Percentiles rank a stretch among this genome's conserved stretches.
Conservation (phyloP, 108 stramenopile species). For the Cyclotella atomus region DNA sequence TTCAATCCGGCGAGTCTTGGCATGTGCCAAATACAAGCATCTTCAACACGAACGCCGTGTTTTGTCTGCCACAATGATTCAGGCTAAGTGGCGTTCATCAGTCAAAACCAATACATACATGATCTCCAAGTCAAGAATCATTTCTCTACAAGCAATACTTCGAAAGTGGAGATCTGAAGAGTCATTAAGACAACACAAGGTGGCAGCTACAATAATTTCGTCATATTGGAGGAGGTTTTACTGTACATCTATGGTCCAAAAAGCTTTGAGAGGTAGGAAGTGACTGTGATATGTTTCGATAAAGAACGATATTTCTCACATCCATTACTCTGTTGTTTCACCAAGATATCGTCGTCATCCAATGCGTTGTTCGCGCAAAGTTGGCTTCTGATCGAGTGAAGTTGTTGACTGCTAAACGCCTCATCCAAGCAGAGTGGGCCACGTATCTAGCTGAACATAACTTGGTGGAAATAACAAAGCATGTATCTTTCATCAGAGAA, state of each 20-base stretch:
- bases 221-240: not conserved
- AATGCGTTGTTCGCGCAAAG: not conserved
- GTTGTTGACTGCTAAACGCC: not conserved
- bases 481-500: not conserved
- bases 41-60: not conserved
- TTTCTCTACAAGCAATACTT: not conserved
- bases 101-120: not conserved
- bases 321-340: no score
- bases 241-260: no score
- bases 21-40: not conserved
- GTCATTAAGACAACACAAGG: not conserved
- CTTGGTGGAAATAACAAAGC: not conserved
- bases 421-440: not conserved
- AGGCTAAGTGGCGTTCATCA: not conserved
- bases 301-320: no score
- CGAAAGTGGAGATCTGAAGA: not conserved
- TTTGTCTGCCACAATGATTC: not conserved
- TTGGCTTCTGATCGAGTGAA: not conserved
- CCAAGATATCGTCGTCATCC: not conserved
- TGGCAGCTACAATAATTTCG: not conserved
- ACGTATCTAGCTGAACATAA: not conserved
- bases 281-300: no score
- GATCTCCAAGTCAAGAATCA: not conserved
- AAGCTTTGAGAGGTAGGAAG: no score
- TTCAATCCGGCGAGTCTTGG: not conserved